Base-by-base conservation (phyloP, 2,329 filamentous ascomycete species). In the Exophiala mesophila region DNA sequence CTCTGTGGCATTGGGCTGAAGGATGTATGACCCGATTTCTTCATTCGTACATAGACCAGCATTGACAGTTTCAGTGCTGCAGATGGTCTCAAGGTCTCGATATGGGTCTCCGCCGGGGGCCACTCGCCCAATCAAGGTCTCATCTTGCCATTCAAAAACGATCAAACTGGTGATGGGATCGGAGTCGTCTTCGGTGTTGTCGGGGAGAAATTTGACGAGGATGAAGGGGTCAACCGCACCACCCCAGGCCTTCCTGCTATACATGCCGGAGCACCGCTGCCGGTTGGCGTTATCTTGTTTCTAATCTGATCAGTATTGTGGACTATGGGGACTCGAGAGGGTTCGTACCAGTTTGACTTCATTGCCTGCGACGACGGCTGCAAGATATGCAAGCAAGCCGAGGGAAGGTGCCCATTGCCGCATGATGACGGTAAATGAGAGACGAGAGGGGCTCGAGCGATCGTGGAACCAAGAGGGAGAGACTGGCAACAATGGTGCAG, bases 71-170 rank as follows among this genome's bases (percentile, higher is more conserved):
- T 79, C 73, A 31, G 82, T 71, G 62, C 86, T 81, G 70, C 92
- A 98, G 53, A 96, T 85, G 50, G 78, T 80, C 57, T 79, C 70
- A 60, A 77, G 76, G 69, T 80, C 55, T 72, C 83, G 79, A 58
- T 74, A 71, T 35, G 67, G 62, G 23, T 74, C 68, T 39, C 74
- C 73, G 12, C 73, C 65, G 19, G 72, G 71, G 37, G 78, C 70
- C 24, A 75, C 74, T 45, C 84, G 74, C 31, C 90, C 89, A 52
- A 98, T 80, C 41, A 90, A 72, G 38, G 78, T 68, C 60, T 85
- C 81, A 60, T 98, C 92, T 54, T 77, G 81, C 87, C 89, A 98
- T 67, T 98, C 90, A 63, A 95, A 98, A 51, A 98, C 83, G 39
- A 95, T 74, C 55, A 96, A 67, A 63, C 88, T 94, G 52, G 88